Percentiles rank a stretch among this genome's conserved stretches.
phyloP scores from a whole-genome alignment of 768 basidiomycete genomes.

The Pholiota conissans region DNA sequence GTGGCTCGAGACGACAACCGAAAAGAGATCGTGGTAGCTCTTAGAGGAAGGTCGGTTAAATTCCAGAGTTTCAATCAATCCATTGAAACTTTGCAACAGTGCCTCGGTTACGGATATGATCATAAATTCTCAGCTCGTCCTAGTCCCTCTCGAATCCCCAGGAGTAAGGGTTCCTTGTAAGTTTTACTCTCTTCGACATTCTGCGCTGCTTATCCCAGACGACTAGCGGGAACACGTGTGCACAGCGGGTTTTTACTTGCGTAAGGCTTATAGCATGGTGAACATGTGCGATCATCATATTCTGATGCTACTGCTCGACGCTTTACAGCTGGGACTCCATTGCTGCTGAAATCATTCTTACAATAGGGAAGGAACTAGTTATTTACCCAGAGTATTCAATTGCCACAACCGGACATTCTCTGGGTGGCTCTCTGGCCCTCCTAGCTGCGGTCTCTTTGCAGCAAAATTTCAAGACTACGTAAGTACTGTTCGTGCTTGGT shows the following conservation, averaged over 20 bases:
- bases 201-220: background rate
- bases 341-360: constrained; percentile 35
- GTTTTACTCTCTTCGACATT: constrained; percentile 1
- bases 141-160: constrained; percentile 44
- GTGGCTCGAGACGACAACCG: constrained; percentile 46
- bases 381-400: constrained; percentile 37
- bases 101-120: constrained; percentile 41
- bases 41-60: constrained; percentile 48
- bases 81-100: constrained; percentile 22
- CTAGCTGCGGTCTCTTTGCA: constrained; percentile 46
- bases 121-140: constrained; percentile 40
- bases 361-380: constrained; percentile 35
- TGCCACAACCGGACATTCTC: constrained; percentile 52
- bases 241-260: constrained; percentile 53
- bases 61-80: background rate
- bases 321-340: constrained; percentile 49
- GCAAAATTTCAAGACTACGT: constrained; percentile 32
- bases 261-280: constrained; percentile 26
- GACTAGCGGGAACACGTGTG: constrained; percentile 38
- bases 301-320: constrained; percentile 23
- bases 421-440: constrained; percentile 53
- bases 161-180: constrained; percentile 43
- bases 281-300: background rate
- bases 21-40: constrained; percentile 47
- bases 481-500: background rate